Evolutionary conservation across 306 rosid genomes (phyloP).

Genomic region (Carpinus fangiana): DNA sequence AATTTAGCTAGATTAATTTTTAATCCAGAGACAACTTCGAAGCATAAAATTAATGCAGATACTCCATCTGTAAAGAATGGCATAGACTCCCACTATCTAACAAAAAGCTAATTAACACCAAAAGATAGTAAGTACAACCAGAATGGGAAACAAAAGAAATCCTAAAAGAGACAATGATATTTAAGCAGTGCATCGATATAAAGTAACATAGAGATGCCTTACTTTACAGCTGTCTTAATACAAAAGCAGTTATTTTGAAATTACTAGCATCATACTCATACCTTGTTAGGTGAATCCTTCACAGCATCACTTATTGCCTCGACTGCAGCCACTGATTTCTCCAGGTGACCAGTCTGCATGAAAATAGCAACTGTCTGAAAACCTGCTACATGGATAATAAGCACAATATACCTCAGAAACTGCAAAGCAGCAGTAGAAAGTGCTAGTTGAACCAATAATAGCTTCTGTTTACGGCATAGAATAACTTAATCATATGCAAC

Average conservation of each 20-base stretch:
- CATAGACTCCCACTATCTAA: neutral
- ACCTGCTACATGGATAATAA: conserved; percentile 97
- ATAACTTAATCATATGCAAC: conserved; percentile 20
- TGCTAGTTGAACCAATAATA: conserved; percentile 40
- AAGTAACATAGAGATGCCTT: neutral
- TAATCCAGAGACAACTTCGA: too few relatives aligned
- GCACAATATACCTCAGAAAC: conserved; percentile 88
- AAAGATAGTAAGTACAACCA: neutral
- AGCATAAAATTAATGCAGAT: too few relatives aligned
- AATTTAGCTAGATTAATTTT: too few relatives aligned
- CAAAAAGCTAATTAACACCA: neutral
- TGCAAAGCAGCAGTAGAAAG: conserved; percentile 43
- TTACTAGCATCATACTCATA: conserved; percentile 29
- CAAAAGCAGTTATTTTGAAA: conserved; percentile 12
- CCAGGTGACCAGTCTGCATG: conserved; percentile 94
- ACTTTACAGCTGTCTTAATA: conserved; percentile 5
- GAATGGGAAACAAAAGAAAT: neutral
- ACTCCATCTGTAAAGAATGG: too few relatives aligned
- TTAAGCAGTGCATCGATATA: neutral
- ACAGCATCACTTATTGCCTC: conserved; percentile 67
- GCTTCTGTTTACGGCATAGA: conserved; percentile 12
- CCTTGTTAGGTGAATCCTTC: conserved; percentile 87
- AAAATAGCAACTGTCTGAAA: conserved; percentile 99
- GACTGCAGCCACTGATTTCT: conserved; percentile 57
- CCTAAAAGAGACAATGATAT: neutral